Evolutionary conservation across 805 yeast genomes (phyloP).

Genomic region (Ogataea populi-albae): DNA sequence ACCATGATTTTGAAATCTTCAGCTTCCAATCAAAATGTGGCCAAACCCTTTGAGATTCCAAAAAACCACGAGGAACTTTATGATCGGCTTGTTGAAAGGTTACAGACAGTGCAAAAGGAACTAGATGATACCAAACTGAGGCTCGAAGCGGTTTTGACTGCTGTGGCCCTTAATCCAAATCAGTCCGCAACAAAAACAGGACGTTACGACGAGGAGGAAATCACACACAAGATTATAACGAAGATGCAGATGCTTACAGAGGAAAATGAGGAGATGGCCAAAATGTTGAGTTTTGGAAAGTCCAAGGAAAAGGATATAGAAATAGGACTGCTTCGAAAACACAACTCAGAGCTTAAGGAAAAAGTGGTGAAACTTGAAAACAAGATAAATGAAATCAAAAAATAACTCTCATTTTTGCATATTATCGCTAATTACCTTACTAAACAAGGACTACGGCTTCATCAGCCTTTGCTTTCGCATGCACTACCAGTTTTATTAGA

Average conservation of each 20-base stretch:
- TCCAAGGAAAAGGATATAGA: constrained; percentile 69
- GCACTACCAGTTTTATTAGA: no score
- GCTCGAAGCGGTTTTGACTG: constrained; percentile 61
- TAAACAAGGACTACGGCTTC: no score
- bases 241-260: constrained; percentile 57
- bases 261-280: constrained; percentile 69
- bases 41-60: constrained; percentile 30
- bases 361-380: constrained; percentile 30
- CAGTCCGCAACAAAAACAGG: constrained; percentile 50
- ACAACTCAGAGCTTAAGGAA: constrained; percentile 45
- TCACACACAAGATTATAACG: constrained; percentile 67
- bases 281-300: constrained; percentile 73
- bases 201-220: constrained; percentile 68
- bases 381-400: constrained; percentile 22
- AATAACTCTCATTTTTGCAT: constrained; percentile 8
- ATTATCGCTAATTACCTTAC: no score
- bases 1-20: constrained; percentile 44
- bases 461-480: background rate
- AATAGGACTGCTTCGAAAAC: constrained; percentile 54
- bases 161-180: constrained; percentile 49
- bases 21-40: constrained; percentile 18
- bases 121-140: constrained; percentile 58
- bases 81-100: constrained; percentile 26
- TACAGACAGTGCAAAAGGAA: constrained; percentile 39
- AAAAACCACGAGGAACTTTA: constrained; percentile 34